Evolutionary conservation across 2,329 filamentous ascomycete genomes (phyloP), one percentile per base, ranked within the genome.

Genomic region (Lachnellula hyalina): DNA sequence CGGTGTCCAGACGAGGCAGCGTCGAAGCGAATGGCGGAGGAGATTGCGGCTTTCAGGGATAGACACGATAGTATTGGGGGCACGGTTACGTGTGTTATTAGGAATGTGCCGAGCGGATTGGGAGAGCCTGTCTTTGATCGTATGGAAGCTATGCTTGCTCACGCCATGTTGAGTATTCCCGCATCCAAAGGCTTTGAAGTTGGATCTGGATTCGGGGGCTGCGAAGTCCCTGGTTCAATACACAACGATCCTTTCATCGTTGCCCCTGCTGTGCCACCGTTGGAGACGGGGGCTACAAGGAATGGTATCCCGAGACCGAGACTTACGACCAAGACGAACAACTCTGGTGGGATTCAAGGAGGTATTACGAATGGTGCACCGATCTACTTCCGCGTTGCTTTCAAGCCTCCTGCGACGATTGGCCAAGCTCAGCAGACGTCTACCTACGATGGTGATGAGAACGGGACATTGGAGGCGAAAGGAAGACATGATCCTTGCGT

Each of bases 91-190:
- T 97, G 93, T 66, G 89, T 97, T 40, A 91, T 97, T 68, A 83
- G 89, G 61, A 93, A 95, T 67, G 83, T 84, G 7, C 94, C 93
- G 28, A 81, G 83, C 41, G 93, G 93, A 0, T 81, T 97, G 2
- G 94, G 94, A 56, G 94, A 97, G 78, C 94, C 93, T 0, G 89
- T 84, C 72, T 97, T 99, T 72, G 90, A 96, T 73, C 97, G 97
- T 77, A 80, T 97, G 45, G 92, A 99, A 77, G 94, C 94, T 7
- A 83, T 82, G 70, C 84, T 99, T 47, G 92, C 84, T 25, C 93
- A 97, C 68, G 94, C 89, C 49, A 97, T 99, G 89, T 81, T 97
- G 60, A 90, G 85, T 70, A 96, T 97, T 65, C 94, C 94, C 5
- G 91, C 94, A 3, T 93, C 89, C 38, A 99, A 97, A 76, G 93